A percentile compares a stretch with the other conserved stretches of the same genome.
These are phyloP conservation scores for Tylopilus orsonianus DNA, from an alignment of 1,284 basidiomycete genomes.

Conservation along the genomic window DNA sequence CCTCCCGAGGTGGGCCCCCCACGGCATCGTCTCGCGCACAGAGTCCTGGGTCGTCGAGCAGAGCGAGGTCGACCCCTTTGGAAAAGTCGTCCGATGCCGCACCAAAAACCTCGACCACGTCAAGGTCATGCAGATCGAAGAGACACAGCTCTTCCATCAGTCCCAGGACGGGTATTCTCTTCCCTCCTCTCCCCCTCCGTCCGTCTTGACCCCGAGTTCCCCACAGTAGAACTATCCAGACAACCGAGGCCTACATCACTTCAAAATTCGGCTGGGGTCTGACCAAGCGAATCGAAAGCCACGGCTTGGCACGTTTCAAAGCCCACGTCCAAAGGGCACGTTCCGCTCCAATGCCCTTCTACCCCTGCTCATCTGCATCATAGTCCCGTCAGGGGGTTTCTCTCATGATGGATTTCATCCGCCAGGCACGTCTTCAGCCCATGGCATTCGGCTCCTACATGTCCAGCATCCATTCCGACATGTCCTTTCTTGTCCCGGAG, in stretches of 20 bases:
- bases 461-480: conserved; percentile 36
- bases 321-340: conserved; percentile 73
- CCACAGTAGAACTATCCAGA: conserved; percentile 68
- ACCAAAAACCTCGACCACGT: conserved; percentile 84
- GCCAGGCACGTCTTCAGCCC: conserved; percentile 71
- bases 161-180: conserved; percentile 55
- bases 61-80: conserved; percentile 82
- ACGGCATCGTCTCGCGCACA: conserved; percentile 71
- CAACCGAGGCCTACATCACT: conserved; percentile 72
- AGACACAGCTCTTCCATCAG: conserved; percentile 65
- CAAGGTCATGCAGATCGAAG: conserved; percentile 80
- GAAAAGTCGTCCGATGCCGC: conserved; percentile 64
- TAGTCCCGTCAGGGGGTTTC: conserved; percentile 83
- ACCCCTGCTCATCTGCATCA: conserved; percentile 15
- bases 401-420: conserved; percentile 68
- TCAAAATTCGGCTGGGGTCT: conserved; percentile 84
- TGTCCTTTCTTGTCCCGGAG: conserved; percentile 30
- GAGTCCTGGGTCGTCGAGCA: conserved; percentile 91
- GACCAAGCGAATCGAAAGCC: conserved; percentile 75
- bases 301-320: conserved; percentile 75
- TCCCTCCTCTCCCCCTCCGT: background rate
- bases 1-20: conserved; percentile 87
- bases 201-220: conserved; percentile 11
- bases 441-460: conserved; percentile 55
- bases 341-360: background rate